phyloP scores from a whole-genome alignment of 202 grass and related monocot species.

The Setaria italica region DNA sequence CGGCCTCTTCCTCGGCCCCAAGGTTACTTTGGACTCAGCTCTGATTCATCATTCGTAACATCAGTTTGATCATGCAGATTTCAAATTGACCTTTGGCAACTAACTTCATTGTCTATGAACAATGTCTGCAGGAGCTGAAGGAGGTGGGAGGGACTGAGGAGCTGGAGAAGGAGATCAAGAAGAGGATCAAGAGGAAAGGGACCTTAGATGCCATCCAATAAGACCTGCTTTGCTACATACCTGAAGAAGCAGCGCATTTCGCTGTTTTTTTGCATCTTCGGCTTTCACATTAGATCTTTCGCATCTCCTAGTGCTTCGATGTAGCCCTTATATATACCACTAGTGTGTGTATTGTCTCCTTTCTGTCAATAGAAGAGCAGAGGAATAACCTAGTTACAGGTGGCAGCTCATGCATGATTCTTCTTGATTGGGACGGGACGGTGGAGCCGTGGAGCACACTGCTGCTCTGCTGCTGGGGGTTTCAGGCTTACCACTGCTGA shows the following conservation, averaged over 20 bases:
- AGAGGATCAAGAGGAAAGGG: slow-evolving; percentile 70
- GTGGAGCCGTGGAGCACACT: slow-evolving; percentile 1
- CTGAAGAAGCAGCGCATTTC: background rate
- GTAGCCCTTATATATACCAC: background rate
- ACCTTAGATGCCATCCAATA: slow-evolving; percentile 40
- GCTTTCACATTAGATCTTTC: background rate
- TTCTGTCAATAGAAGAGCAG: slow-evolving; percentile 17
- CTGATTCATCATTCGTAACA: too few relatives aligned
- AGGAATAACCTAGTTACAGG: background rate
- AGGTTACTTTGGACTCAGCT: slow-evolving; percentile 47
- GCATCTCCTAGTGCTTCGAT: background rate
- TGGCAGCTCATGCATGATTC: background rate
- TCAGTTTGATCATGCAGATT: background rate
- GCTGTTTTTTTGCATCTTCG: background rate
- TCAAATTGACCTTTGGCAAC: background rate
- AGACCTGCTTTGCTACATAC: background rate
- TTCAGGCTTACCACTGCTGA: background rate
- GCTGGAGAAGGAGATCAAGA: slow-evolving; percentile 81
- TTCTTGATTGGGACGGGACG: background rate
- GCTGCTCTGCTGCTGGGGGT: background rate
- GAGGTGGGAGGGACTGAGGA: slow-evolving; percentile 86
- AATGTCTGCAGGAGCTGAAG: slow-evolving; percentile 66
- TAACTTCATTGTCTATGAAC: background rate
- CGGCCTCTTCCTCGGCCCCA: slow-evolving; percentile 89
- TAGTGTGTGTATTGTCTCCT: background rate